Percentiles rank a stretch among this genome's conserved stretches.
These are phyloP conservation scores for Trapa bicornis DNA, from an alignment of 345 rosid species.

Conservation along the genomic window DNA sequence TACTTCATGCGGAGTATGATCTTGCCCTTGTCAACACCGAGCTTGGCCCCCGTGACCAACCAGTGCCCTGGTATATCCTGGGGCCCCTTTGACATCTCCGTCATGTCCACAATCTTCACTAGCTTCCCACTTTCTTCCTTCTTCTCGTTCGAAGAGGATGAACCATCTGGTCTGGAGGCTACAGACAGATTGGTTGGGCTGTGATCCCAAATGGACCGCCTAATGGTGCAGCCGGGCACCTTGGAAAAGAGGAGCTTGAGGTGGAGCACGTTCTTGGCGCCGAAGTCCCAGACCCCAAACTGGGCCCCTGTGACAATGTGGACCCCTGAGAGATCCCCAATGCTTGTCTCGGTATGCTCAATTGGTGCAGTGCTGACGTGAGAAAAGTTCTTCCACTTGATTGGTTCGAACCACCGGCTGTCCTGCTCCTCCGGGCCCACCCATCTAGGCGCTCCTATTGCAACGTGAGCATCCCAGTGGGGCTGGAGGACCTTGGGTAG, in stretches of 20 bases:
- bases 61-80: constrained; percentile 95
- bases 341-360: constrained; percentile 68
- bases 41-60: constrained; percentile 98
- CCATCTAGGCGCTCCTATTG: constrained; percentile 97
- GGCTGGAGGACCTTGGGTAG: constrained; percentile 93
- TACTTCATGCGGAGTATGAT: constrained; percentile 83
- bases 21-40: constrained; percentile 88
- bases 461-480: constrained; percentile 90
- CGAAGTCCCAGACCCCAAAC: constrained; percentile 91
- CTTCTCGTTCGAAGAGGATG: constrained; percentile 61
- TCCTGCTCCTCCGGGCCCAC: constrained; percentile 98
- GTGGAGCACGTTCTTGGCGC: constrained; percentile 77
- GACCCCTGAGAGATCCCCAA: constrained; percentile 89
- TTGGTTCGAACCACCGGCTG: constrained; percentile 96
- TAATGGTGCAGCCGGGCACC: constrained; percentile 90
- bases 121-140: constrained; percentile 56
- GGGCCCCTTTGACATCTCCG: constrained; percentile 86
- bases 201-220: constrained; percentile 97
- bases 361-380: constrained; percentile 97
- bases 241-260: constrained; percentile 89
- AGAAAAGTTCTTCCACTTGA: constrained; percentile 97
- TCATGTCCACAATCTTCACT: constrained; percentile 64
- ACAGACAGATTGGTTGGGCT: constrained; percentile 36
- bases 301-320: constrained; percentile 95
- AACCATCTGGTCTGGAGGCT: constrained; percentile 24